These are phyloP conservation scores for Solanum chiquidenum DNA, from an alignment of 257 asterid species.

Conservation along the genomic window DNA sequence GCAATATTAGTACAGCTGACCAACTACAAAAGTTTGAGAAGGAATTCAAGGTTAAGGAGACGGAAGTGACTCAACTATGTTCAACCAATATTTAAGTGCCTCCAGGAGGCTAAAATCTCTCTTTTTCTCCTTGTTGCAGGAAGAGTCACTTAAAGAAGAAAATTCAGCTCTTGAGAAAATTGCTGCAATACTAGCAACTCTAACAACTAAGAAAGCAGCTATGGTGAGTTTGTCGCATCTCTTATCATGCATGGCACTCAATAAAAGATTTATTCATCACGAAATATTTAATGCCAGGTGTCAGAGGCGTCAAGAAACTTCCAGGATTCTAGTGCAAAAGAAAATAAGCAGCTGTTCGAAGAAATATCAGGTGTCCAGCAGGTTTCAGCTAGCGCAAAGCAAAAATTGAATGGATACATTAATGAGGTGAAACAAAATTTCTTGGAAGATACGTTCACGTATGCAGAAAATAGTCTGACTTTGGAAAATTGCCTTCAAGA, in stretches of 20 bases:
- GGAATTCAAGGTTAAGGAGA: slow-evolving; percentile 43
- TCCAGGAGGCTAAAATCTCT: background rate
- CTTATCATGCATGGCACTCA: background rate
- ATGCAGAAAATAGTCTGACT: slow-evolving; percentile 32
- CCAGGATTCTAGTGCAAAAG: slow-evolving; percentile 40
- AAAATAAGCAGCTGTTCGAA: slow-evolving; percentile 35
- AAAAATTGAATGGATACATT: slow-evolving; percentile 33
- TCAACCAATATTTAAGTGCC: background rate
- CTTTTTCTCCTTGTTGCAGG: slow-evolving; percentile 31
- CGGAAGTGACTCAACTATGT: background rate
- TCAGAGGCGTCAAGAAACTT: slow-evolving; percentile 50
- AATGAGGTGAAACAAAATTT: slow-evolving; percentile 41
- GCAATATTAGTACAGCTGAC: slow-evolving; percentile 31
- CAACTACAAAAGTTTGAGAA: slow-evolving; percentile 45
- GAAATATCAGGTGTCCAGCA: slow-evolving; percentile 48
- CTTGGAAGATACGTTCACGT: slow-evolving; percentile 37
- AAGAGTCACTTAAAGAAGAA: slow-evolving; percentile 62
- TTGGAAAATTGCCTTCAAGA: slow-evolving; percentile 56
- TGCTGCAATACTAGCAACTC: slow-evolving; percentile 45
- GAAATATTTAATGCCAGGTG: slow-evolving; percentile 31
- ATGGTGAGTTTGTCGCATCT: slow-evolving; percentile 28
- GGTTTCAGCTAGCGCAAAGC: slow-evolving; percentile 35
- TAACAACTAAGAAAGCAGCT: slow-evolving; percentile 42
- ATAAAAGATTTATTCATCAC: background rate
- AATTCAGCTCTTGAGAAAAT: slow-evolving; percentile 50